phyloP scores from a whole-genome alignment of 495 filamentous ascomycete species.

The Xylaria castorea region DNA sequence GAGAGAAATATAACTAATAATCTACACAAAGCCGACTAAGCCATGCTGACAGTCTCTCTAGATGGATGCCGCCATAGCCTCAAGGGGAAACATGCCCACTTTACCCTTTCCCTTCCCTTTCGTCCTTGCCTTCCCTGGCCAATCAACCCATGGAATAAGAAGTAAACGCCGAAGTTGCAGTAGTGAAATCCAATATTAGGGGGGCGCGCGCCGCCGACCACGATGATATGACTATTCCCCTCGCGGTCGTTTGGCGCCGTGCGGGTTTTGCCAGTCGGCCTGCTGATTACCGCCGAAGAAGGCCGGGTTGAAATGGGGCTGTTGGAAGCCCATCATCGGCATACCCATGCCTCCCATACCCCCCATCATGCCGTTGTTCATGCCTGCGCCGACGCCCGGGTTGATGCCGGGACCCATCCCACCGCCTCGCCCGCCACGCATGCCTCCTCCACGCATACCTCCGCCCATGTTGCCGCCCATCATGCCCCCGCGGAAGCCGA shows the following conservation, averaged over 20 bases:
- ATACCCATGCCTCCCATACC: conserved; percentile 70
- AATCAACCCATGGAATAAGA: neutral
- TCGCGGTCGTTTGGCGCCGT: conserved; percentile 80
- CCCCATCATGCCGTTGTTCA: conserved; percentile 59
- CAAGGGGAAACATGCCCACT: neutral
- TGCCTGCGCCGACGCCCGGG: conserved; percentile 55
- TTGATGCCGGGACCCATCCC: conserved; percentile 70
- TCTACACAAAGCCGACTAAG: conserved; percentile 8
- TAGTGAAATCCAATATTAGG: neutral
- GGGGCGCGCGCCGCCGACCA: neutral
- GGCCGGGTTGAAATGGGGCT: conserved; percentile 78
- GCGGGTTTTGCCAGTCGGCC: conserved; percentile 73
- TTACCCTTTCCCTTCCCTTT: conserved; percentile 3
- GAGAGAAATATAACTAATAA: conserved; percentile 12
- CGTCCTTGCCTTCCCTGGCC: neutral
- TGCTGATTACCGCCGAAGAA: conserved; percentile 74
- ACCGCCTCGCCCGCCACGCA: conserved; percentile 69
- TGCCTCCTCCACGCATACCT: conserved; percentile 61
- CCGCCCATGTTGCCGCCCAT: conserved; percentile 59
- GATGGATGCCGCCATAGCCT: neutral
- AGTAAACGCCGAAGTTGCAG: neutral
- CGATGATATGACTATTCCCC: conserved; percentile 56
- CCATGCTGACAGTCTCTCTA: neutral
- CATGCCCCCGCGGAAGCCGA: conserved; percentile 59
- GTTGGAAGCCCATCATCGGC: conserved; percentile 69